phyloP scores from a whole-genome alignment of 1,284 basidiomycete genomes.

The Golubevia pallescens region DNA sequence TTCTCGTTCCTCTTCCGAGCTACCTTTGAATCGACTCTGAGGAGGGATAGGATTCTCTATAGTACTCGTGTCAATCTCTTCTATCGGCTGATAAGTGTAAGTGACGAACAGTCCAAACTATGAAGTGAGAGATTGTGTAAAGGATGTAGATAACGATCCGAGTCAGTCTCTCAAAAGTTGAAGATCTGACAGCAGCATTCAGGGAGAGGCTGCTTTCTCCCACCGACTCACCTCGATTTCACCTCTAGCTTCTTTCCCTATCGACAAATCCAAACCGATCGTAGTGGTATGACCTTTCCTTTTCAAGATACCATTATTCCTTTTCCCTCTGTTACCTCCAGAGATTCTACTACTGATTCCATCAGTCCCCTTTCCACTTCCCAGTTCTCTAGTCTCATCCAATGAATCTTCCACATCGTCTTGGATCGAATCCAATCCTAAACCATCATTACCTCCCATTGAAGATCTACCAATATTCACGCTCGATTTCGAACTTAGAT shows the following conservation, averaged over 20 bases:
- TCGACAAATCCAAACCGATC: conserved; percentile 11
- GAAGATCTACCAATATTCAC: not conserved
- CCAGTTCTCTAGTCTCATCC: not conserved
- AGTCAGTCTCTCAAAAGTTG: conserved; percentile 2
- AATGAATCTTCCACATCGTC: conserved; percentile 3
- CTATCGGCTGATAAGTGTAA: conserved; percentile 23
- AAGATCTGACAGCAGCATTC: not conserved
- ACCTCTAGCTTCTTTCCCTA: conserved; percentile 15
- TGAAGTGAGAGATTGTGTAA: conserved; percentile 4
- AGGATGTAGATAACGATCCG: conserved; percentile 1
- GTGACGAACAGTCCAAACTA: conserved; percentile 36
- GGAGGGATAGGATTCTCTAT: not conserved
- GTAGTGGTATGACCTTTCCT: conserved; percentile 17
- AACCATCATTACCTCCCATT: not conserved
- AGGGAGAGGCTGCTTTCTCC: not conserved
- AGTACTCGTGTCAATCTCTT: not conserved
- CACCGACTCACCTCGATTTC: conserved; percentile 15
- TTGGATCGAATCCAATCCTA: conserved; percentile 12
- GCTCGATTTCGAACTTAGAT: not conserved
- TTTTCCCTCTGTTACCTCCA: conserved; percentile 15
- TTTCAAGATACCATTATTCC: conserved; percentile 7
- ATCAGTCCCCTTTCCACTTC: no score
- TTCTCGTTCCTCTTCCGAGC: no score
- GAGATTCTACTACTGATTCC: not conserved
- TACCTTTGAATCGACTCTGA: no score